Evolutionary conservation across 495 filamentous ascomycete genomes (phyloP).

Genomic region (Bathelium albidoporum): DNA sequence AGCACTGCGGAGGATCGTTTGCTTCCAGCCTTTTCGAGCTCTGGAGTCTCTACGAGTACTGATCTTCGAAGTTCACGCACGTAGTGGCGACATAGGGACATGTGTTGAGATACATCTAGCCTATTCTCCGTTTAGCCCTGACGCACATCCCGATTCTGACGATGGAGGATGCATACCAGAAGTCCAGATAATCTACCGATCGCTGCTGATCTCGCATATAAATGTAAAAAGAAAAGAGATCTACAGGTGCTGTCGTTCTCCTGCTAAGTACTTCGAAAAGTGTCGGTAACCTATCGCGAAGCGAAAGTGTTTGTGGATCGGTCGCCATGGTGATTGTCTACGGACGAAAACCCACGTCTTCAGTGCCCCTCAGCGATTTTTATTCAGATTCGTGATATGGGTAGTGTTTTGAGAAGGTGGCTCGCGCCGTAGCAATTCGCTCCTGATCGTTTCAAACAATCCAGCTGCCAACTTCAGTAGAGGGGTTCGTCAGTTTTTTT

Average conservation of each 20-base stretch:
- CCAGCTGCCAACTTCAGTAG: no score
- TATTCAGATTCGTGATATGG: not conserved
- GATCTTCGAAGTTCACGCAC: constrained; percentile 90
- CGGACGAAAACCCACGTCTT: not conserved
- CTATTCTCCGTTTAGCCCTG: constrained; percentile 36
- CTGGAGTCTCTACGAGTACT: constrained; percentile 84
- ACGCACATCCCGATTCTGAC: not conserved
- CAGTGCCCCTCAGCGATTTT: not conserved
- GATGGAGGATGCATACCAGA: constrained; percentile 54
- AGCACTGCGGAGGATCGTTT: constrained; percentile 73
- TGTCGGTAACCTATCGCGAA: constrained; percentile 76
- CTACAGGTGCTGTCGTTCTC: constrained; percentile 81
- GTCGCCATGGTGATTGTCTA: not conserved
- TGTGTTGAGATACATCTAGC: constrained; percentile 98
- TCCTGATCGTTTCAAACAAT: no score
- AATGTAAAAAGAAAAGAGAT: constrained; percentile 98
- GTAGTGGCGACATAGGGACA: constrained; percentile 95
- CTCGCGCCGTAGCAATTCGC: no score
- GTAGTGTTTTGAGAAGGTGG: no score
- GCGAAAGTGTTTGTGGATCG: not conserved
- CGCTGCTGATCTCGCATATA: constrained; percentile 98
- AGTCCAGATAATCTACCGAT: constrained; percentile 95
- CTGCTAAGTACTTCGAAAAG: constrained; percentile 92
- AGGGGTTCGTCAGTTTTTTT: no score
- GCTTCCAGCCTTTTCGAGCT: constrained; percentile 69